phyloP scores from a whole-genome alignment of 2,329 filamentous ascomycete genomes.

The Cladosporium colombiae region DNA sequence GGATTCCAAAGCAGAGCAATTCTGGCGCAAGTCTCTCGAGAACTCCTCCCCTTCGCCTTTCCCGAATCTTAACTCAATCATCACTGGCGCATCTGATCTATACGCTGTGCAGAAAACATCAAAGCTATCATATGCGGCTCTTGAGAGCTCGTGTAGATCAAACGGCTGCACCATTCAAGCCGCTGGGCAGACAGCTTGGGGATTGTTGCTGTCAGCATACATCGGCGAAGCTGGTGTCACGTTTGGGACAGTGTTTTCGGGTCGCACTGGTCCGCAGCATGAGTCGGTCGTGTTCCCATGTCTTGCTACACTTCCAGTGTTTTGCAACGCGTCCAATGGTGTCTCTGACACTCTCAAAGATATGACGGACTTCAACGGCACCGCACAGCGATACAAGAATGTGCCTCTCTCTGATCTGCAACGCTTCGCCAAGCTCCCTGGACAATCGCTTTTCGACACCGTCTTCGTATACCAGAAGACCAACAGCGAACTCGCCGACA shows the following conservation, averaged over 20 bases:
- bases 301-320: conserved; percentile 76
- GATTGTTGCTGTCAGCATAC: conserved; percentile 72
- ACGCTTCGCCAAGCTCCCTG: conserved; percentile 65
- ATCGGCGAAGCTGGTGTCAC: conserved; percentile 71
- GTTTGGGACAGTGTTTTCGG: conserved; percentile 80
- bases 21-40: conserved; percentile 21
- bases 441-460: conserved; percentile 75
- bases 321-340: conserved; percentile 56
- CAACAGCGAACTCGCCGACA: conserved; percentile 22
- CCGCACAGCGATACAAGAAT: conserved; percentile 69
- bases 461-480: conserved; percentile 79
- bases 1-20: conserved; percentile 32
- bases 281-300: conserved; percentile 70
- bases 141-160: conserved; percentile 59
- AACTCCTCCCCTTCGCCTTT: conserved; percentile 62
- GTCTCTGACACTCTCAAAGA: conserved; percentile 60
- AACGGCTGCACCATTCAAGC: conserved; percentile 74
- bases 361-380: conserved; percentile 67
- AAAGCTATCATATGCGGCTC: conserved; percentile 41
- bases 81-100: conserved; percentile 39
- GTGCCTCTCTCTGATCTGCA: conserved; percentile 72
- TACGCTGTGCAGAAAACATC: conserved; percentile 42
- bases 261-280: conserved; percentile 63
- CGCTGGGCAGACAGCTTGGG: conserved; percentile 76
- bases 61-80: conserved; percentile 70